These are phyloP conservation scores for Colletotrichum tamarilloi DNA, from an alignment of 2,329 filamentous ascomycete genomes.

Conservation along the genomic window DNA sequence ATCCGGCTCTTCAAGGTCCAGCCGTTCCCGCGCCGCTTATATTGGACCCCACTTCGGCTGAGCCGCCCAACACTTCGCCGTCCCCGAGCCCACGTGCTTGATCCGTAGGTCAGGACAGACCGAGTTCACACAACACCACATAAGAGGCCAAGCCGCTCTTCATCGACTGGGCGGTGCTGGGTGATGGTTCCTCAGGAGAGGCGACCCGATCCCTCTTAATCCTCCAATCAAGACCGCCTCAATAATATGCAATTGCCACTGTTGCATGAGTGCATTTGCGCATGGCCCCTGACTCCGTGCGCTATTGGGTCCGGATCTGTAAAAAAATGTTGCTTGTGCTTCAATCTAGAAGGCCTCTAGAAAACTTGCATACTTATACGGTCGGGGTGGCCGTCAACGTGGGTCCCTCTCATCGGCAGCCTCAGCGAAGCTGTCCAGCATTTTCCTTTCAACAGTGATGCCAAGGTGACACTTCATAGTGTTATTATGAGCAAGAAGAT, in stretches of 20 bases:
- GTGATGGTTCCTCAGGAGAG: background rate
- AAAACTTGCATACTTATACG: background rate
- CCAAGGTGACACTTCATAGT: background rate
- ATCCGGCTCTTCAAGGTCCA: background rate
- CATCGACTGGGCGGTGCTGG: conserved; percentile 15
- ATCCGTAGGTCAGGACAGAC: conserved; percentile 29
- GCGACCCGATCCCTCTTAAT: background rate
- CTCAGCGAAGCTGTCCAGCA: background rate
- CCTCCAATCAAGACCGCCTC: no score
- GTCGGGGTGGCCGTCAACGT: background rate
- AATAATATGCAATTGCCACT: background rate
- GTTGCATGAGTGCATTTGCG: conserved; percentile 5
- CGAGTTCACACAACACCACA: background rate
- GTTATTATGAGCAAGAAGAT: background rate
- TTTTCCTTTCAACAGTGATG: background rate
- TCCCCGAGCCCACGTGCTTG: conserved; percentile 29
- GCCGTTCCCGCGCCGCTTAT: conserved; percentile 10
- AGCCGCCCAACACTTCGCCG: conserved; percentile 11
- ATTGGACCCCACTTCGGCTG: conserved; percentile 13
- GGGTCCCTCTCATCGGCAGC: background rate
- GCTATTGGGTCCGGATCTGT: conserved; percentile 8
- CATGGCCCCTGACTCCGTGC: background rate
- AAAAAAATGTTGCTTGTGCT: background rate
- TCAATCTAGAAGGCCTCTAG: conserved; percentile 13
- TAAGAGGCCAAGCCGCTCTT: conserved; percentile 2